Evolutionary conservation across 208 protist genomes (phyloP).

Genomic region (Endotrypanum monterogeii): DNA sequence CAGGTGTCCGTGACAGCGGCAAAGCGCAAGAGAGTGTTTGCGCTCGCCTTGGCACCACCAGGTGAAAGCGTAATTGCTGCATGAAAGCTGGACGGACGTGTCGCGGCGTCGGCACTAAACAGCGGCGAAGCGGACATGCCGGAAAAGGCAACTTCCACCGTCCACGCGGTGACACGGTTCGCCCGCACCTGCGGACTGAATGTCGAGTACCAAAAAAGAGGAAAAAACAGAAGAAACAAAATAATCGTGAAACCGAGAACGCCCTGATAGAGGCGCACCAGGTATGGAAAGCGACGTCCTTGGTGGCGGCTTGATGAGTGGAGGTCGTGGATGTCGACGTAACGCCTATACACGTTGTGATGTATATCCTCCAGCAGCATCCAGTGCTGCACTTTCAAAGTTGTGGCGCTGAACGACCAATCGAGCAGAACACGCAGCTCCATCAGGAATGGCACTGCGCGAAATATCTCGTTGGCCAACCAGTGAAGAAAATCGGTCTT

Average conservation of each 20-base stretch:
- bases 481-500: slow-evolving; percentile 51
- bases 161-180: slow-evolving; percentile 40
- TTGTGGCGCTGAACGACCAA: slow-evolving; percentile 69
- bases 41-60: slow-evolving; percentile 3
- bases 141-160: slow-evolving; percentile 20
- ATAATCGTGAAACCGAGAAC: slow-evolving; percentile 61
- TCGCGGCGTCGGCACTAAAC: slow-evolving; percentile 16
- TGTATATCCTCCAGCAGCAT: slow-evolving; percentile 82
- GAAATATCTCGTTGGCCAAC: slow-evolving; percentile 50
- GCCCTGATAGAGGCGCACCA: slow-evolving; percentile 55
- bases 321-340: slow-evolving; percentile 67
- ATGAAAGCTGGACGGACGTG: slow-evolving; percentile 17
- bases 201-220: slow-evolving; percentile 81
- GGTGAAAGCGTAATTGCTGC: slow-evolving; percentile 9
- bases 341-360: slow-evolving; percentile 60
- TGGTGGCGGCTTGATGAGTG: slow-evolving; percentile 41
- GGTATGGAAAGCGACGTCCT: slow-evolving; percentile 48
- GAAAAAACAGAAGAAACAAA: slow-evolving; percentile 52
- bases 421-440: slow-evolving; percentile 80
- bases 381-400: slow-evolving; percentile 77
- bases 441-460: slow-evolving; percentile 72
- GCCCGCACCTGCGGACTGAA: slow-evolving; percentile 60
- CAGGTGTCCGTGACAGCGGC: slow-evolving; percentile 27
- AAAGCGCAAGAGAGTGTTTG: slow-evolving; percentile 8
- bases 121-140: slow-evolving; percentile 14